phyloP scores from a whole-genome alignment of 2,329 filamentous ascomycete genomes.

The Botrytis paeoniae region DNA sequence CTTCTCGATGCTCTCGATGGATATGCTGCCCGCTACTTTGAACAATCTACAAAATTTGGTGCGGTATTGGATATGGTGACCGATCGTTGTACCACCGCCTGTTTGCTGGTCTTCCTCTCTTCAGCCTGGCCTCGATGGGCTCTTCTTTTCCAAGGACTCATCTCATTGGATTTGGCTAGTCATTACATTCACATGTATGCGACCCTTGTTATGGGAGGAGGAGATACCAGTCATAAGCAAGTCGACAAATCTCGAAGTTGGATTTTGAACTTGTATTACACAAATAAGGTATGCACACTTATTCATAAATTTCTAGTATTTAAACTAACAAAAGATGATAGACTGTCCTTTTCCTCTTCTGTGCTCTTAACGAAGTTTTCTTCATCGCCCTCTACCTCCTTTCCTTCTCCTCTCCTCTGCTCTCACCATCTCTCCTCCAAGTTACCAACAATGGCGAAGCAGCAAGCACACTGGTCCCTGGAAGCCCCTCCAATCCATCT shows the following conservation, averaged over 20 bases:
- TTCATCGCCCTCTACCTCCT: constrained; percentile 98
- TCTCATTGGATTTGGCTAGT: constrained; percentile 87
- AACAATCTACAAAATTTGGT: constrained; percentile 93
- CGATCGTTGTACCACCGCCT: constrained; percentile 93
- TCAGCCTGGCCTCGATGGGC: constrained; percentile 93
- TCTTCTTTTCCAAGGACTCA: constrained; percentile 89
- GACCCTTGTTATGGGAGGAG: constrained; percentile 81
- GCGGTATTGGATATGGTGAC: constrained; percentile 99
- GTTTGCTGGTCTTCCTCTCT: constrained; percentile 88
- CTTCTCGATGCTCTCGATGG: constrained; percentile 94
- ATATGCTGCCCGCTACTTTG: constrained; percentile 79
- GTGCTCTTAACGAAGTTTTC: constrained; percentile 89
- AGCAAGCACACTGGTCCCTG: constrained; percentile 56
- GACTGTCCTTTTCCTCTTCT: constrained; percentile 89
- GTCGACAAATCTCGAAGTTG: constrained; percentile 84
- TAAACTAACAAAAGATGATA: constrained; percentile 40
- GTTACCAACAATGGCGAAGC: constrained; percentile 55
- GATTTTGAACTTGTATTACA: constrained; percentile 93
- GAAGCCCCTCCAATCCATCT: constrained; percentile 67
- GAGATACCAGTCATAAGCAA: constrained; percentile 82
- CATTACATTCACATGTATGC: constrained; percentile 99
- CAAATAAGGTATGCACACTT: constrained; percentile 74
- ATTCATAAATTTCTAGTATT: neutral
- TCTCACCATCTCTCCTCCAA: constrained; percentile 77
- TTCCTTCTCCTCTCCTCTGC: constrained; percentile 86